A percentile compares a stretch with the other conserved stretches of the same genome.
These are phyloP conservation scores for Wallacemonas collosoma DNA, from an alignment of 208 protist species.

Conservation along the genomic window DNA sequence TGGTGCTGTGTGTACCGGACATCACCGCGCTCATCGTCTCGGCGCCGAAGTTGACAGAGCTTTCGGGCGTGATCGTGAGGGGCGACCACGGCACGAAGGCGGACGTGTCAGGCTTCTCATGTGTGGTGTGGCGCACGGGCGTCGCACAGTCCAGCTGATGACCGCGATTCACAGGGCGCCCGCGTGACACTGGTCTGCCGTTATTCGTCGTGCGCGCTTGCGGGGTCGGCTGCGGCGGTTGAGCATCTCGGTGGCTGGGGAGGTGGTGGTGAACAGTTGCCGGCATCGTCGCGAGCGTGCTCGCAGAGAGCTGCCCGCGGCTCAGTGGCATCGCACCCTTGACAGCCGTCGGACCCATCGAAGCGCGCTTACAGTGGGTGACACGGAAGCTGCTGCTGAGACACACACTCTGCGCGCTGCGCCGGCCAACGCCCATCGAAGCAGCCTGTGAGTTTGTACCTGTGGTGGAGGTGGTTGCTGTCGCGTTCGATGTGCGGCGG, in stretches of 20 bases:
- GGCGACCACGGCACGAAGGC: conserved; percentile 73
- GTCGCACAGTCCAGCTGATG: conserved; percentile 16
- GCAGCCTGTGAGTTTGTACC: not conserved
- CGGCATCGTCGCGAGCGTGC: not conserved
- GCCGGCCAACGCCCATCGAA: conserved; percentile 8
- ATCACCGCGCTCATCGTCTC: not conserved
- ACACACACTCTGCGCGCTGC: conserved; percentile 10
- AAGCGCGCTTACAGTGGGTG: conserved; percentile 40
- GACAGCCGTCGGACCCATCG: conserved; percentile 14
- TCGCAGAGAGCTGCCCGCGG: conserved; percentile 32
- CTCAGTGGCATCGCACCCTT: conserved; percentile 42
- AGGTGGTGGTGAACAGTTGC: conserved; percentile 2
- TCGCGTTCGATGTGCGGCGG: not conserved
- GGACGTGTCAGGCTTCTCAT: conserved; percentile 39
- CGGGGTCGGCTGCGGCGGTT: too few species aligned
- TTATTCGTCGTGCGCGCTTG: too few species aligned
- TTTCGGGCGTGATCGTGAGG: conserved; percentile 60
- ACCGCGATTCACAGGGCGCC: conserved; percentile 6
- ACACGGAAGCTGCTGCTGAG: conserved; percentile 39
- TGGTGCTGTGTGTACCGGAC: not conserved
- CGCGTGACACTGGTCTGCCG: too few species aligned
- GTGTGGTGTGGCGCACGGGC: conserved; percentile 14
- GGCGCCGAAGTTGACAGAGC: conserved; percentile 34
- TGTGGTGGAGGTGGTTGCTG: conserved; percentile 2
- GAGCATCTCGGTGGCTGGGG: not conserved